Conservation (phyloP, 2,329 filamentous ascomycete species). For the Exophiala mesophila region DNA sequence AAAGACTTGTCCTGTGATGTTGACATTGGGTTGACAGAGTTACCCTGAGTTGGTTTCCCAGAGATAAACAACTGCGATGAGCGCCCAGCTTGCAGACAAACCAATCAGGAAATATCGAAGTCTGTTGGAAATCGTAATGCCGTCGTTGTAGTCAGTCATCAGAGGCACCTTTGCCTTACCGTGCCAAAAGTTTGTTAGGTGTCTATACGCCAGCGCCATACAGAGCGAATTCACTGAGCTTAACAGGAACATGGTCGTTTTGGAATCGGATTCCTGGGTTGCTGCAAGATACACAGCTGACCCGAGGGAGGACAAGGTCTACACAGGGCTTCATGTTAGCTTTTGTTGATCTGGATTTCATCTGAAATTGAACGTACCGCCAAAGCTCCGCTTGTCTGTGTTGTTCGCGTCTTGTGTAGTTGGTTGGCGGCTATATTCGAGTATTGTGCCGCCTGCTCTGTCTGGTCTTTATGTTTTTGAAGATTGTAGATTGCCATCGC, state of each 20-base stretch:
- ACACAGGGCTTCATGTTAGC: no score
- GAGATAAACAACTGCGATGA: conserved; percentile 10
- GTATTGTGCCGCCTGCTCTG: conserved; percentile 18
- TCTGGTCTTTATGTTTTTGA: conserved; percentile 15
- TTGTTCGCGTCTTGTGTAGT: conserved; percentile 22
- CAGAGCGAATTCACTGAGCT: conserved; percentile 12
- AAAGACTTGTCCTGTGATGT: no score
- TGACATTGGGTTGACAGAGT: no score
- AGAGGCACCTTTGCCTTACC: conserved; percentile 17
- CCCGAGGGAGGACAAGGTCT: neutral
- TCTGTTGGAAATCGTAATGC: conserved; percentile 14
- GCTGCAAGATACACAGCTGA: neutral
- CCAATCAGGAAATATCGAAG: conserved; percentile 11
- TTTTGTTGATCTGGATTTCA: no score
- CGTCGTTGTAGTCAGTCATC: conserved; percentile 17
- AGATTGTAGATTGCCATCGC: conserved; percentile 22
- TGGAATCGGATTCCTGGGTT: neutral
- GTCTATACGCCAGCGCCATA: conserved; percentile 12
- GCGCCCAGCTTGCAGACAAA: conserved; percentile 11
- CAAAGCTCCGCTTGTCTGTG: conserved; percentile 18
- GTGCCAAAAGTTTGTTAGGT: conserved; percentile 19
- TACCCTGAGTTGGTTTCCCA: conserved; percentile 10
- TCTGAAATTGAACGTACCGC: conserved; percentile 22
- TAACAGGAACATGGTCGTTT: conserved; percentile 9
- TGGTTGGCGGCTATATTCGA: conserved; percentile 16